Percentiles rank a stretch among this genome's conserved stretches.
These are phyloP conservation scores for Penicillium ucsense DNA, from an alignment of 495 filamentous ascomycete genomes.

Conservation along the genomic window DNA sequence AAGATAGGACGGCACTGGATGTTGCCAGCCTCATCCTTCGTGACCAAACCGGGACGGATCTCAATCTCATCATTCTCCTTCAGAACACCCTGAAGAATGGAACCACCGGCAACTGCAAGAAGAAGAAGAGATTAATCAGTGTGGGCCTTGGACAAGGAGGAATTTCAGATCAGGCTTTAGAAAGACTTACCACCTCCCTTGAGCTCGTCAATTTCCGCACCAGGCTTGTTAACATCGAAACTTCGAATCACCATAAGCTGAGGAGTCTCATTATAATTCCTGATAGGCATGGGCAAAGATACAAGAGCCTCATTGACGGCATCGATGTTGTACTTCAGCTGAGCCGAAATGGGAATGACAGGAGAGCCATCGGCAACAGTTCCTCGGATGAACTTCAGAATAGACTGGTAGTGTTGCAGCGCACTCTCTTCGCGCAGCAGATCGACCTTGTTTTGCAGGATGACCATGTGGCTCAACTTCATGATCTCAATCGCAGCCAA, in stretches of 20 bases:
- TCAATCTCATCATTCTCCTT: slow-evolving; percentile 97
- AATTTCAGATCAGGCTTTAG: not conserved
- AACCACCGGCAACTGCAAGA: slow-evolving; percentile 75
- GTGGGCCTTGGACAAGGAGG: not conserved
- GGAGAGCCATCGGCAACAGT: slow-evolving; percentile 93
- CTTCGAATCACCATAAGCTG: slow-evolving; percentile 92
- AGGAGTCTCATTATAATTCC: slow-evolving; percentile 82
- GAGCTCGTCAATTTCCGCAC: slow-evolving; percentile 97
- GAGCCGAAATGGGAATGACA: slow-evolving; percentile 95
- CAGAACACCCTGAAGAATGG: slow-evolving; percentile 88
- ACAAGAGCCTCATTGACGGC: slow-evolving; percentile 92
- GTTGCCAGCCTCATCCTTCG: slow-evolving; percentile 83
- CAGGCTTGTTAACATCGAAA: slow-evolving; percentile 99
- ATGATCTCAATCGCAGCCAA: slow-evolving; percentile 98
- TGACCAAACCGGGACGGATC: slow-evolving; percentile 92
- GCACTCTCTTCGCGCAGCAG: slow-evolving; percentile 91
- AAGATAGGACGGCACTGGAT: slow-evolving; percentile 96
- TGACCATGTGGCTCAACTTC: slow-evolving; percentile 97
- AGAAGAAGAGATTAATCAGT: not conserved
- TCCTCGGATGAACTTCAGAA: slow-evolving; percentile 94
- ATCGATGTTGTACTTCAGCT: slow-evolving; percentile 99
- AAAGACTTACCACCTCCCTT: slow-evolving; percentile 60
- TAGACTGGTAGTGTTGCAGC: slow-evolving; percentile 85
- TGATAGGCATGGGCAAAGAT: slow-evolving; percentile 78
- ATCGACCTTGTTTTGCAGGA: slow-evolving; percentile 98